Evolutionary conservation across 2,329 filamentous ascomycete genomes (phyloP).

Genomic region (Ascochyta fabae): DNA sequence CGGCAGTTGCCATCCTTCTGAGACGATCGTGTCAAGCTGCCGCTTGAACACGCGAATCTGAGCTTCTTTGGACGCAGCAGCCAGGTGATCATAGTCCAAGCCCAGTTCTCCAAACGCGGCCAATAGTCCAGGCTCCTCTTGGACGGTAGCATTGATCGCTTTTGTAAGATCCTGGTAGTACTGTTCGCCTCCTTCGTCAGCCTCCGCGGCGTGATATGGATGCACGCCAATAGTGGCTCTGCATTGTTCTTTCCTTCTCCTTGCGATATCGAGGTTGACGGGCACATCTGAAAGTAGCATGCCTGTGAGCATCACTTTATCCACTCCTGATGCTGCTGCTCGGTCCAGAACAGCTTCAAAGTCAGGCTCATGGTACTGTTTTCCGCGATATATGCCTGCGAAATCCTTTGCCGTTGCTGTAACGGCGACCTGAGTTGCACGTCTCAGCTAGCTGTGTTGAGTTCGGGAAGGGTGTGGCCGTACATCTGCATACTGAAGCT

Average conservation of each 20-base stretch:
- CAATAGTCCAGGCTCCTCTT: slow-evolving; percentile 33
- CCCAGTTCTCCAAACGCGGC: slow-evolving; percentile 59
- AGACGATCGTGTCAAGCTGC: slow-evolving; percentile 52
- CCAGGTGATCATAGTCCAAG: slow-evolving; percentile 58
- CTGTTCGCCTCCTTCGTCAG: slow-evolving; percentile 40
- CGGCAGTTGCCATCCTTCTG: slow-evolving; percentile 45
- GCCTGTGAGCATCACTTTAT: slow-evolving; percentile 48
- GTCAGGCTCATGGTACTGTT: slow-evolving; percentile 57
- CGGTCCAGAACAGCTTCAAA: slow-evolving; percentile 54
- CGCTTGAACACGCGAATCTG: slow-evolving; percentile 52
- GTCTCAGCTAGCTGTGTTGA: not conserved
- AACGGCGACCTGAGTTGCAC: slow-evolving; percentile 37
- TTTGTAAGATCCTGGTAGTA: slow-evolving; percentile 38
- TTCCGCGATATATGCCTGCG: slow-evolving; percentile 58
- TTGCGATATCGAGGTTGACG: slow-evolving; percentile 31
- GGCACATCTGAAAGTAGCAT: slow-evolving; percentile 53
- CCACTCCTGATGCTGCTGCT: slow-evolving; percentile 51
- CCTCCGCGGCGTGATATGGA: slow-evolving; percentile 58
- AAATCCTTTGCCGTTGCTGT: slow-evolving; percentile 52
- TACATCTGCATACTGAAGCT: slow-evolving; percentile 17
- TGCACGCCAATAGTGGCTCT: slow-evolving; percentile 59
- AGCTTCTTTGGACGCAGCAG: slow-evolving; percentile 51
- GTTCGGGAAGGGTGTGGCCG: not conserved
- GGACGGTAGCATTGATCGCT: slow-evolving; percentile 25
- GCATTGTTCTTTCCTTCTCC: slow-evolving; percentile 38